Evolutionary conservation across 495 filamentous ascomycete genomes (phyloP).

Genomic region (Talaromyces thailandensis): DNA sequence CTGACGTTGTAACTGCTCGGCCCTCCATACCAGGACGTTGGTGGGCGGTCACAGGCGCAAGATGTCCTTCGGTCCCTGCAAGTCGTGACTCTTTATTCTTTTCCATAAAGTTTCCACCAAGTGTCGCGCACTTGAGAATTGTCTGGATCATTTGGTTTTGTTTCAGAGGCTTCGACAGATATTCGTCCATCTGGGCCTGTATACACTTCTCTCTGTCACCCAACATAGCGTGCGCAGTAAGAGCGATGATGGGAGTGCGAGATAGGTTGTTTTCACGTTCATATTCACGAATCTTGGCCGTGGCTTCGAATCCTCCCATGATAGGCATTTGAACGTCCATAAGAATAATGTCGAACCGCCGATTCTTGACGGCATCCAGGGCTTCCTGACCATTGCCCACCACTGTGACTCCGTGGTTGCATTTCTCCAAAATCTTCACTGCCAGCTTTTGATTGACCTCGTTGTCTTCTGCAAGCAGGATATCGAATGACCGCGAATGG

Average conservation of each 20-base stretch:
- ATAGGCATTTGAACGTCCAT: slow-evolving; percentile 99
- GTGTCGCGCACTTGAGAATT: slow-evolving; percentile 89
- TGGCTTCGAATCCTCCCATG: slow-evolving; percentile 98
- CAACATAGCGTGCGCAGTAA: slow-evolving; percentile 98
- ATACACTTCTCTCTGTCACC: slow-evolving; percentile 98
- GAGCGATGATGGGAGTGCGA: slow-evolving; percentile 89
- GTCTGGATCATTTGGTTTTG: slow-evolving; percentile 98
- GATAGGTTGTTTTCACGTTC: slow-evolving; percentile 67
- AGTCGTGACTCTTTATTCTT: slow-evolving; percentile 51
- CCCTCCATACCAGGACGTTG: slow-evolving; percentile 38
- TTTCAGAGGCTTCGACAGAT: slow-evolving; percentile 94
- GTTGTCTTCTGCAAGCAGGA: slow-evolving; percentile 95
- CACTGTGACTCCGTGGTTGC: slow-evolving; percentile 93
- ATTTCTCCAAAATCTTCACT: slow-evolving; percentile 96
- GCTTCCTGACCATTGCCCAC: slow-evolving; percentile 93
- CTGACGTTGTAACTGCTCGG: slow-evolving; percentile 56
- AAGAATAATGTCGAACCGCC: slow-evolving; percentile 89
- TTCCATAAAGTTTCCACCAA: slow-evolving; percentile 82
- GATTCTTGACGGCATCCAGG: slow-evolving; percentile 77
- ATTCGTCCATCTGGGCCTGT: slow-evolving; percentile 98
- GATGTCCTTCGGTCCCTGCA: slow-evolving; percentile 43
- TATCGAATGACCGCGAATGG: slow-evolving; percentile 92
- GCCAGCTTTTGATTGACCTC: slow-evolving; percentile 94
- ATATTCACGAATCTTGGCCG: slow-evolving; percentile 91
- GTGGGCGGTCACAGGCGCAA: slow-evolving; percentile 18